Conservation (phyloP, 345 rosid species). For the Firmiana major region DNA sequence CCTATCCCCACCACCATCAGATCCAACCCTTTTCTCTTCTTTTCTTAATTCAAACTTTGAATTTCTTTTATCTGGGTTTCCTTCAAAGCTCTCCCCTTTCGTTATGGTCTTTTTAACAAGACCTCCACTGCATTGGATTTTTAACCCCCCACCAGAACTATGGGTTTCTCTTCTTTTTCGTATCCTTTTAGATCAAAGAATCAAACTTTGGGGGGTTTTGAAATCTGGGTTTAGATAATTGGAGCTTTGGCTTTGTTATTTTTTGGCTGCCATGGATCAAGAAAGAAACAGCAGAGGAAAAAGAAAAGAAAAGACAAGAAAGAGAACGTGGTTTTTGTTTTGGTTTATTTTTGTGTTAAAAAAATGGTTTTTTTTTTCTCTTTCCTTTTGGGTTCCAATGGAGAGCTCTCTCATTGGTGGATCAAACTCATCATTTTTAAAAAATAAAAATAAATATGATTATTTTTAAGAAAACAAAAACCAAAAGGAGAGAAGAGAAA, state of each 20-base stretch:
- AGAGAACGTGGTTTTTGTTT: slow-evolving; percentile 24
- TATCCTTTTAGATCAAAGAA: slow-evolving; percentile 15
- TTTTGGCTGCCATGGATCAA: slow-evolving; percentile 24
- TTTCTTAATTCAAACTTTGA: slow-evolving; percentile 29
- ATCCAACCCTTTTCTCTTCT: slow-evolving; percentile 35
- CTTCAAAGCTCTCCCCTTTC: slow-evolving; percentile 21
- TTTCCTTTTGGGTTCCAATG: slow-evolving; percentile 5
- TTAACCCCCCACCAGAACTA: neutral
- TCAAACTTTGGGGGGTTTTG: slow-evolving; percentile 17
- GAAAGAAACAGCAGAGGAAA: neutral
- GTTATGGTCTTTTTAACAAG: slow-evolving; percentile 37
- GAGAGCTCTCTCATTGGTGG: slow-evolving; percentile 21
- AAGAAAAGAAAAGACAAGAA: slow-evolving; percentile 7
- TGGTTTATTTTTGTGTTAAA: neutral
- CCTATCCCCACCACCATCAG: slow-evolving; percentile 67
- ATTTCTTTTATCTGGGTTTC: slow-evolving; percentile 21
- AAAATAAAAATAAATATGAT: no score
- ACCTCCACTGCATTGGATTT: slow-evolving; percentile 56
- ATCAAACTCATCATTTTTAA: slow-evolving; percentile 25
- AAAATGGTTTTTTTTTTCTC: neutral
- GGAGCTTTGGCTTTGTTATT: neutral
- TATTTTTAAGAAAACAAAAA: neutral
- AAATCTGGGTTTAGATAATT: slow-evolving; percentile 12
- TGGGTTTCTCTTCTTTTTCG: slow-evolving; percentile 1
- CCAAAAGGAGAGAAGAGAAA: neutral